These are phyloP conservation scores for Diaporthe citrichinensis DNA, from an alignment of 2,329 filamentous ascomycete genomes.

Conservation along the genomic window DNA sequence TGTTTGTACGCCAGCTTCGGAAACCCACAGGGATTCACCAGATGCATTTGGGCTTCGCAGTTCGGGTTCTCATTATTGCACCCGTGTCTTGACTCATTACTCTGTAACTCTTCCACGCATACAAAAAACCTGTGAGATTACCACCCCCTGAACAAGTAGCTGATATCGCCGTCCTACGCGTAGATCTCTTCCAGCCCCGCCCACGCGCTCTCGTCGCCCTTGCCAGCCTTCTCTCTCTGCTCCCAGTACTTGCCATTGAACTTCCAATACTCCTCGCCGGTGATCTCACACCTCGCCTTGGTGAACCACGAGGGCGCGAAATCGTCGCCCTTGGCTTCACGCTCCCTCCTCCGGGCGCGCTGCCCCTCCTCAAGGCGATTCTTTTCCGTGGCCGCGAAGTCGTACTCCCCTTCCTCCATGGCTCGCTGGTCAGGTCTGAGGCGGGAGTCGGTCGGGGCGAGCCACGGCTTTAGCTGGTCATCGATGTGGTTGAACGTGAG, in stretches of 20 bases:
- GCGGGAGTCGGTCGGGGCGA: slow-evolving; percentile 95
- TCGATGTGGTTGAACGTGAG: slow-evolving; percentile 94
- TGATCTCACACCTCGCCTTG: slow-evolving; percentile 79
- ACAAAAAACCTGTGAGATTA: slow-evolving; percentile 18
- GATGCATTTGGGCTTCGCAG: not conserved
- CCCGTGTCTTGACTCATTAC: slow-evolving; percentile 21
- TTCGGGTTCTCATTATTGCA: not conserved
- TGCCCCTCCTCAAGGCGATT: slow-evolving; percentile 94
- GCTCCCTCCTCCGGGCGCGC: slow-evolving; percentile 77
- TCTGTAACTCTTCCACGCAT: not conserved
- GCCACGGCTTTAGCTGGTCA: slow-evolving; percentile 80
- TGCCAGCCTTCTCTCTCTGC: slow-evolving; percentile 75
- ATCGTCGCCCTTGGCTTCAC: slow-evolving; percentile 85
- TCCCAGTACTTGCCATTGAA: slow-evolving; percentile 93
- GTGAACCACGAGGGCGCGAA: slow-evolving; percentile 90
- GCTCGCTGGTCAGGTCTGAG: slow-evolving; percentile 93
- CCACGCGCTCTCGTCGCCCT: slow-evolving; percentile 74
- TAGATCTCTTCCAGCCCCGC: slow-evolving; percentile 84
- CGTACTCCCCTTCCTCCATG: slow-evolving; percentile 99
- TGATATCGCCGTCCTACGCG: slow-evolving; percentile 35
- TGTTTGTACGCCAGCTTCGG: not conserved
- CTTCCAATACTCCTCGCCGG: slow-evolving; percentile 91
- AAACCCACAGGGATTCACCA: not conserved
- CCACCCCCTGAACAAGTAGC: slow-evolving; percentile 26
- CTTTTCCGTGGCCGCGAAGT: slow-evolving; percentile 93